Base-by-base conservation (phyloP, 345 rosid genomes). In the Populus euphratica region DNA sequence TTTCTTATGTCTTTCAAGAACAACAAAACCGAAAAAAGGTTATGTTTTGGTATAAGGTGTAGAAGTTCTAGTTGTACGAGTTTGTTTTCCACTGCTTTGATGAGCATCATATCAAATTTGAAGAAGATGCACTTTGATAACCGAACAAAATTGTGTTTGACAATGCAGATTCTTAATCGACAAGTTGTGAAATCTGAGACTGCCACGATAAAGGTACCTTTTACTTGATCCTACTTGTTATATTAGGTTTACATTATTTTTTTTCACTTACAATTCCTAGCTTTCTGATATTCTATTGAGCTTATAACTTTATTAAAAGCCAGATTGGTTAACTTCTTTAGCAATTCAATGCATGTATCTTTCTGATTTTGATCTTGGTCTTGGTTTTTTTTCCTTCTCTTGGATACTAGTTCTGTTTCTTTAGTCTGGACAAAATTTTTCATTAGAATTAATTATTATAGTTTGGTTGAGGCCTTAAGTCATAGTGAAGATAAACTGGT, bases 141-240 rank as follows among this genome's bases (percentile, higher is more conserved):
- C 50, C 50, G 17, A 47, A 17, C 49, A 9, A 49, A 74, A 69
- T 75, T 41, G 35, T 80, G 25, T 49, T 61, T 85, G 78, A 72
- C 80, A 31, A 49, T 86, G 90, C 88, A 95, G 98, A 84, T 86
- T 79, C 88, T 90, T 71, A 81, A 84, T 75, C 90, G 94, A n/a
- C 97, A 93, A 87, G 93, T 93, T 66, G 93, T 95, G 70, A 95
- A 95, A 87, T 93, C 98, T 16, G 99, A 95, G 78, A 90, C 96
- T 70, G 99, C 99, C 71, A 88, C 98, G 54, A 89, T 95, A 69
- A 92, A 87, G 96, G 99, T 95, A 86, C 54, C 54, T 25, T 43
- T 10, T n/a, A 49, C 61, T 73, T 78, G 8, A 71, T 47, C 70
- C 25, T 63, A 23, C 67, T 6, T 68, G 69, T 13, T 35, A 49